Base-by-base conservation (phyloP, 345 rosid species). In the Populus tremula region DNA sequence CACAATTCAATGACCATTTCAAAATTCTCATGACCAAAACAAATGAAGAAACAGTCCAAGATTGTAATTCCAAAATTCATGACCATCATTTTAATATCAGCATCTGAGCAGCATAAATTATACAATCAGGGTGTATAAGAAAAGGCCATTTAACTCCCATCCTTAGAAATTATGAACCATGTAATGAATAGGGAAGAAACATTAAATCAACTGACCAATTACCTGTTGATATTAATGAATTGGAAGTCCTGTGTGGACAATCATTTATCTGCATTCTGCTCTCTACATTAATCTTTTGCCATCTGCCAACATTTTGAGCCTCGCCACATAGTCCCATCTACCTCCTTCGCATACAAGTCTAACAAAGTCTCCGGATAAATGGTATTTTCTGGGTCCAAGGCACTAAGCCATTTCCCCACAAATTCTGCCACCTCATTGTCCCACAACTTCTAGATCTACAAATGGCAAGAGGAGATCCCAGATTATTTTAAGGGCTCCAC, bases 401-500 rank as follows among this genome's bases (percentile, higher is more conserved):
- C 47, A 47, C 56, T 77, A 1, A 76, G 74, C 64, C 50, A 21
- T 39, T 69, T 20, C 1, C 61, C 69, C 4, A 35, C 74, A 70
- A 69, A 70, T 43, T 70, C 74, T 20, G 62, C 80, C 68, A 43
- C 67, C 43, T 33, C 70, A 61, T 11, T 61, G 69, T 11, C 31
- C 75, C 69, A 21, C 69, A 38, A 2, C 6, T 33, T 33, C 47
- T 77, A 45, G 68, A 39, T 61, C 62, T 62, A 62, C 74, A 77
- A 16, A 74, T 74, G 0, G 80, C 75, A 29, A 77, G 67, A 61
- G 62, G 54, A 70, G 80, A 62, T 43, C 80, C 80, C 47, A 61
- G 45, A 77, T 77, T 70, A 75, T 77, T 61, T 41, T 70, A 43
- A 69, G 61, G 74, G 75, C 39, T 39, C 61, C 45, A 70, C 6